phyloP scores from a whole-genome alignment of 148 eudicot species.

The Vaccinium myrtillus region DNA sequence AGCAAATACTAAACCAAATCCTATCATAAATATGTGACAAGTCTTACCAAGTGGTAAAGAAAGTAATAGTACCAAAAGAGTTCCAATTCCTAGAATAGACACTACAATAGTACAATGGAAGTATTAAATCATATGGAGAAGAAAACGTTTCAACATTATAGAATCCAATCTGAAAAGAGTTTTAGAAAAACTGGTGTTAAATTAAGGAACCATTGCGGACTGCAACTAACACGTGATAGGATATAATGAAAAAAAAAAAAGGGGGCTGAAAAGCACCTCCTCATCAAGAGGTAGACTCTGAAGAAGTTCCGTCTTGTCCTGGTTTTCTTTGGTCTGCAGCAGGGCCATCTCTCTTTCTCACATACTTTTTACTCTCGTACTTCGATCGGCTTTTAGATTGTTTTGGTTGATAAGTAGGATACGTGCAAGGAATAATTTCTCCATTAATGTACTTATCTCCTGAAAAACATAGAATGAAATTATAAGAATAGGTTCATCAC shows the following conservation, averaged over 20 bases:
- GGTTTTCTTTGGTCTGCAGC: conserved; percentile 58
- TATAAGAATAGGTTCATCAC: background rate
- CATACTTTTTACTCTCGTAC: conserved; percentile 71
- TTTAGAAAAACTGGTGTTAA: background rate
- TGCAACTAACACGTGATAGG: background rate
- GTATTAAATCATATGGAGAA: background rate
- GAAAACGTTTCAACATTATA: background rate
- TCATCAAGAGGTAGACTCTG: conserved; percentile 60
- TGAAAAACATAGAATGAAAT: conserved; percentile 9
- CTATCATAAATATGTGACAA: background rate
- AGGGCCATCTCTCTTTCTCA: conserved; percentile 83
- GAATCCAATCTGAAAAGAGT: background rate
- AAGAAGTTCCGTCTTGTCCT: conserved; percentile 54
- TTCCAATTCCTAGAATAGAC: too few relatives aligned
- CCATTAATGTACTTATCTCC: conserved; percentile 89
- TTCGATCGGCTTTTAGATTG: conserved; percentile 44
- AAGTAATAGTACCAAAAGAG: too few relatives aligned
- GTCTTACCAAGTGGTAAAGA: background rate
- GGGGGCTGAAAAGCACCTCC: conserved; percentile 28
- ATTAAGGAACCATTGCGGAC: background rate
- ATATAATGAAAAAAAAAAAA: background rate
- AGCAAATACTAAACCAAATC: background rate
- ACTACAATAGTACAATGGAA: background rate
- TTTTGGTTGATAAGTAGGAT: conserved; percentile 93
- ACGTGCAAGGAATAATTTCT: conserved; percentile 87